Percentiles rank a stretch among this genome's conserved stretches.
Evolutionary conservation across 2,329 filamentous ascomycete genomes (phyloP).

Genomic region (Fusarium siculi): DNA sequence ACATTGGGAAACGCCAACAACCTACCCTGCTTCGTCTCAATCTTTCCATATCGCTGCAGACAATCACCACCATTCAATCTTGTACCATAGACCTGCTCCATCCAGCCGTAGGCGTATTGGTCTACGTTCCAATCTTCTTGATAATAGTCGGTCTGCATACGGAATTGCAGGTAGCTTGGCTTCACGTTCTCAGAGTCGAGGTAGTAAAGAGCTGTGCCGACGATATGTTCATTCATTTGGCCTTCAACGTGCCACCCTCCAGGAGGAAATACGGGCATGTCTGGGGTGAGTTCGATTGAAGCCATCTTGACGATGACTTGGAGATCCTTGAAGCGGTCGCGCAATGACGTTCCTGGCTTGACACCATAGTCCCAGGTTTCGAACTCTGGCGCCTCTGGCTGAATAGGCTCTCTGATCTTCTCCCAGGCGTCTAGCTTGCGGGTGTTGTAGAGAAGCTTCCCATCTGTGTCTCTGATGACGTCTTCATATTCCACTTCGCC

Average conservation of each 20-base stretch:
- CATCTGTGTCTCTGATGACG: background rate
- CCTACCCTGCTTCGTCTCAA: conserved; percentile 32
- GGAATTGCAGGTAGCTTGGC: conserved; percentile 30
- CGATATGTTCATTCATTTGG: conserved; percentile 45
- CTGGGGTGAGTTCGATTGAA: conserved; percentile 17
- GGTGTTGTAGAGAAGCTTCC: background rate
- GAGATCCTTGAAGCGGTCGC: conserved; percentile 15
- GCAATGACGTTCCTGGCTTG: conserved; percentile 4
- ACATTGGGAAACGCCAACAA: conserved; percentile 35
- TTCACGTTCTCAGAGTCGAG: conserved; percentile 39
- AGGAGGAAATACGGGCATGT: conserved; percentile 37
- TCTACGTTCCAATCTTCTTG: background rate
- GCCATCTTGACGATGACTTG: conserved; percentile 73
- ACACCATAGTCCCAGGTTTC: conserved; percentile 51
- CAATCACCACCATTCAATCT: too few relatives aligned
- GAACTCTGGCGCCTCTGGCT: conserved; percentile 31
- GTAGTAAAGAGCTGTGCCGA: conserved; percentile 44
- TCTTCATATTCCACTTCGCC: background rate
- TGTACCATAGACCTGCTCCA: too few relatives aligned
- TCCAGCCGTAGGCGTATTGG: background rate
- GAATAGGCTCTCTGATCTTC: conserved; percentile 19
- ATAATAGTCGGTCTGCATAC: conserved; percentile 17
- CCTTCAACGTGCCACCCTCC: conserved; percentile 43
- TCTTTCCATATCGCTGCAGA: conserved; percentile 30
- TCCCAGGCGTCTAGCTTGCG: conserved; percentile 31